Evolutionary conservation across 2,329 filamentous ascomycete species (phyloP).

Genomic region (Talaromyces sp.): DNA sequence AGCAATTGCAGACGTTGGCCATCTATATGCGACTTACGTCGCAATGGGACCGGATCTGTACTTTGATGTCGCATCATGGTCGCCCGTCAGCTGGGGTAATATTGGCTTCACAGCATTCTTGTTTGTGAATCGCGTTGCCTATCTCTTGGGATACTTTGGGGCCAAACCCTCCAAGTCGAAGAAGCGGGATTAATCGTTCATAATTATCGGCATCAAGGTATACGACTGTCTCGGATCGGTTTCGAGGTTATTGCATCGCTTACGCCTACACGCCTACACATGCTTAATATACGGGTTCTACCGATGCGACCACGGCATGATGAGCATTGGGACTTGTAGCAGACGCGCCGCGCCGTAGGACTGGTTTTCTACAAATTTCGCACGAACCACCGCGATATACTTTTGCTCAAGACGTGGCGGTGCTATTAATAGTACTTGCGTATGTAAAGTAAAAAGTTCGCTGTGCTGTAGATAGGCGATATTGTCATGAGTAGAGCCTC

Average conservation of each 20-base stretch:
- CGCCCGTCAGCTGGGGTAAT: slow-evolving; percentile 70
- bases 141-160: slow-evolving; percentile 61
- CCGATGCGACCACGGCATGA: neutral
- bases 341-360: neutral
- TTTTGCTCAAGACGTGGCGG: neutral
- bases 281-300: neutral
- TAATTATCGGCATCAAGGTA: neutral
- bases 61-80: slow-evolving; percentile 59
- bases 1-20: slow-evolving; percentile 64
- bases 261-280: neutral
- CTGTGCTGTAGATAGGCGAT: neutral
- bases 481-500: neutral
- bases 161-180: slow-evolving; percentile 19
- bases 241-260: neutral
- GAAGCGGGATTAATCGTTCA: slow-evolving; percentile 2
- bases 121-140: slow-evolving; percentile 55
- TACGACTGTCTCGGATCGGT: neutral
- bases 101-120: slow-evolving; percentile 62
- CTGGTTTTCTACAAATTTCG: neutral
- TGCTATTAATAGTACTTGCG: neutral
- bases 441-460: neutral
- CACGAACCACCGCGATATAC: neutral
- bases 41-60: slow-evolving; percentile 57
- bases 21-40: slow-evolving; percentile 60
- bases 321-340: neutral